These are phyloP conservation scores for Paraconiothyrium sp. DNA, from an alignment of 2,329 filamentous ascomycete genomes.

Conservation along the genomic window DNA sequence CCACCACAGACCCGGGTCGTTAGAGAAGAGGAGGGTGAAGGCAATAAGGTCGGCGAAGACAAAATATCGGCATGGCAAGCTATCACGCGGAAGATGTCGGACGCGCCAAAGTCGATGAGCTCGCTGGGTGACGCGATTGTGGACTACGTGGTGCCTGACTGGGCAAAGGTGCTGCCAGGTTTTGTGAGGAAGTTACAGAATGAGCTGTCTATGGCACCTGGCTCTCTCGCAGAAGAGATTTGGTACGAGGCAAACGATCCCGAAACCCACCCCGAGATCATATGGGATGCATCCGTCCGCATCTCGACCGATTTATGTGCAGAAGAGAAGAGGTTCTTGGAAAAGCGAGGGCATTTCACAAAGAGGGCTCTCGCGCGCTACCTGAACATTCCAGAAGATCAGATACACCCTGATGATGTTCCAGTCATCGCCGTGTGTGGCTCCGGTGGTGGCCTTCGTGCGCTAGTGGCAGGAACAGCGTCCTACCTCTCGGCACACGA, in stretches of 20 bases:
- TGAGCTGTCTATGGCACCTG: conserved; percentile 86
- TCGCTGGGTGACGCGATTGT: conserved; percentile 66
- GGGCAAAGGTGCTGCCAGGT: conserved; percentile 79
- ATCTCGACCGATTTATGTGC: conserved; percentile 82
- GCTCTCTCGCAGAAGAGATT: conserved; percentile 89
- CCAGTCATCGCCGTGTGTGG: conserved; percentile 94
- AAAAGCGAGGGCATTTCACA: conserved; percentile 73
- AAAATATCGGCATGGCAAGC: conserved; percentile 44
- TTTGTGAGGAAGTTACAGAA: conserved; percentile 84
- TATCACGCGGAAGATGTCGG: conserved; percentile 41
- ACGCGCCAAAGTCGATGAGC: conserved; percentile 38
- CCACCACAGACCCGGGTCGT: conserved; percentile 47
- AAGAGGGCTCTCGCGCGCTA: conserved; percentile 82
- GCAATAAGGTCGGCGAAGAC: conserved; percentile 27
- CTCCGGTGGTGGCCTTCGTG: conserved; percentile 89
- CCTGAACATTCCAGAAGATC: conserved; percentile 77
- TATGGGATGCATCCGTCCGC: conserved; percentile 81
- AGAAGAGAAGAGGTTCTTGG: conserved; percentile 81
- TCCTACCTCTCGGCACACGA: conserved; percentile 86
- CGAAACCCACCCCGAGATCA: conserved; percentile 84
- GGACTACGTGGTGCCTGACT: conserved; percentile 79
- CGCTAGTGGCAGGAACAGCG: conserved; percentile 88
- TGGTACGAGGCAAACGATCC: conserved; percentile 92
- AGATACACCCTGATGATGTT: conserved; percentile 92
- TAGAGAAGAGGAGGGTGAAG: conserved; percentile 33